phyloP scores from a whole-genome alignment of 1,139 yeast species.

The Scheffersomyces illinoinensis region DNA sequence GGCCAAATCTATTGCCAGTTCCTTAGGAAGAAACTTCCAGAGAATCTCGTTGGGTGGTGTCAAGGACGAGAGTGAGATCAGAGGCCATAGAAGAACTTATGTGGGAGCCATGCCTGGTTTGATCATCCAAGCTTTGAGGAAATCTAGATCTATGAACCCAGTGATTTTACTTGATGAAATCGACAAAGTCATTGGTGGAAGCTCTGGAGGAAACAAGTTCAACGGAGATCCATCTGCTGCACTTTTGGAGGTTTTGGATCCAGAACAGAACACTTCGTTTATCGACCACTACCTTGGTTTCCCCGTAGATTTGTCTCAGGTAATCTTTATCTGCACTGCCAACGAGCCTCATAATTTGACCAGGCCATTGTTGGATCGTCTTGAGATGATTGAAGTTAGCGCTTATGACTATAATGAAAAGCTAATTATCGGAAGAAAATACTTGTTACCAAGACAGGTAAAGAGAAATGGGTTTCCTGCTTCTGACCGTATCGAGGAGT shows the following conservation, averaged over 20 bases:
- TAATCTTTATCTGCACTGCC: constrained; percentile 88
- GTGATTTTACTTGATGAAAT: constrained; percentile 88
- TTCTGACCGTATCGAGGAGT: constrained; percentile 22
- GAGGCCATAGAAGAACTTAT: constrained; percentile 91
- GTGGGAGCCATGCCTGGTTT: constrained; percentile 95
- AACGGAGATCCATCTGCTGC: constrained; percentile 96
- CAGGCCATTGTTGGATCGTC: constrained; percentile 79
- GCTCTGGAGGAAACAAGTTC: constrained; percentile 43
- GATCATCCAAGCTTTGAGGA: constrained; percentile 74
- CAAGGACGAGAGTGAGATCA: constrained; percentile 85
- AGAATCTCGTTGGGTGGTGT: constrained; percentile 87
- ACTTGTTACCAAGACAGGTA: constrained; percentile 78
- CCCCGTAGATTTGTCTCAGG: constrained; percentile 84
- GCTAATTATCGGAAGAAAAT: constrained; percentile 67
- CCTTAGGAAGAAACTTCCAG: constrained; percentile 78
- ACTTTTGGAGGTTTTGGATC: constrained; percentile 83
- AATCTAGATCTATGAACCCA: constrained; percentile 81
- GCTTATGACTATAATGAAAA: constrained; percentile 87
- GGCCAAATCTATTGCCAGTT: constrained; percentile 82
- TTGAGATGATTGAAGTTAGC: constrained; percentile 78
- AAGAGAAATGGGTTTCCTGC: constrained; percentile 66
- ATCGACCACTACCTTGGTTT: constrained; percentile 86
- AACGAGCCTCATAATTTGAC: constrained; percentile 76
- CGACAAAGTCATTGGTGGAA: constrained; percentile 74
- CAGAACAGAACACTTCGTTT: constrained; percentile 81